These are phyloP conservation scores for Kwoniella sp. DNA, from an alignment of 768 basidiomycete genomes.

Conservation along the genomic window DNA sequence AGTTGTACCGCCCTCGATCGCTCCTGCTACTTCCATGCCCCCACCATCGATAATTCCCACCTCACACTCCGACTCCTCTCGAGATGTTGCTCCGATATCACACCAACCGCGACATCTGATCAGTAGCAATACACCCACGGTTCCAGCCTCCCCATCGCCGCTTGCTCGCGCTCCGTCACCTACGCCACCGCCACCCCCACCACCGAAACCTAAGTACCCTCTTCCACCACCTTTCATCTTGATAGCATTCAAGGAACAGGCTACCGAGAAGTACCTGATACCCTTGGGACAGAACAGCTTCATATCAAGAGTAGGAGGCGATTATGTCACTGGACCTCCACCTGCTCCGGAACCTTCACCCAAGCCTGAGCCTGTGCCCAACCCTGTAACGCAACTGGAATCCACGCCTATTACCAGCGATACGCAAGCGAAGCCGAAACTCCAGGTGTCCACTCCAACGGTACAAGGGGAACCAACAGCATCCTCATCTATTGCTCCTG, in stretches of 20 bases:
- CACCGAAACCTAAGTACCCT: constrained; percentile 37
- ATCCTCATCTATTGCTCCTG: not conserved
- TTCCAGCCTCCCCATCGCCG: constrained; percentile 2
- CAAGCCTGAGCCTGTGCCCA: constrained; percentile 4
- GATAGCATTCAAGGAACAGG: constrained; percentile 43
- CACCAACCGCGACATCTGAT: not conserved
- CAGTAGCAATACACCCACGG: not conserved
- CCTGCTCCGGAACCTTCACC: constrained; percentile 12
- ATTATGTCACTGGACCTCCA: constrained; percentile 34
- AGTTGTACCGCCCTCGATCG: not conserved
- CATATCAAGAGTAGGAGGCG: constrained; percentile 40
- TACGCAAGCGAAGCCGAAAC: not conserved
- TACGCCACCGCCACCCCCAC: constrained; percentile 23
- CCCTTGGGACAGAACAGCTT: constrained; percentile 38
- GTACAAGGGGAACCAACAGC: not conserved
- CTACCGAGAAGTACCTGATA: constrained; percentile 44
- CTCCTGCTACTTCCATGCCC: not conserved
- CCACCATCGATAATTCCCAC: not conserved
- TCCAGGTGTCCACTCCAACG: not conserved
- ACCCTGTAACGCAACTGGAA: not conserved
- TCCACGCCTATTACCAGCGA: not conserved
- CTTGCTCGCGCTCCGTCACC: constrained; percentile 5
- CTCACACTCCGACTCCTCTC: too few species aligned
- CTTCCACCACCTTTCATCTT: constrained; percentile 44
- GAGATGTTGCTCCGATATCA: not conserved